Evolutionary conservation across 164 flowering plant species (phyloP).

Genomic region (Aristolochia californica): DNA sequence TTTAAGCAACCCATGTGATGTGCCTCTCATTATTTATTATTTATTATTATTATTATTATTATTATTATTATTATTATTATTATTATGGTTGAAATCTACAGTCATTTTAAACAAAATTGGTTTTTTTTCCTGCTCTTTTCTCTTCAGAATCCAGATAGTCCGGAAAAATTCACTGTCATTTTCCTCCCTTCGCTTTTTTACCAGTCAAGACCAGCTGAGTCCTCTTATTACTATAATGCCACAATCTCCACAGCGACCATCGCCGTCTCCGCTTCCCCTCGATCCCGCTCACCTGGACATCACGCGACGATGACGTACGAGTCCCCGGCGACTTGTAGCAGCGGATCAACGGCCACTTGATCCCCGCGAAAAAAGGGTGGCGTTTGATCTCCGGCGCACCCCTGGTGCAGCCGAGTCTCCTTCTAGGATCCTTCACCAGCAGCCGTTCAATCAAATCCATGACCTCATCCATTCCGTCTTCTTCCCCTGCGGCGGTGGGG

Average conservation of each 20-base stretch:
- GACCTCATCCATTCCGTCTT: conserved; percentile 33
- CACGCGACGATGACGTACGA: conserved; percentile 17
- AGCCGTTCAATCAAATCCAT: conserved; percentile 54
- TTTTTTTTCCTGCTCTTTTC: too few relatives aligned
- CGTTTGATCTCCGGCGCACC: conserved; percentile 79
- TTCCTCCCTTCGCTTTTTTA: conserved; percentile 7
- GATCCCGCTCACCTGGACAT: conserved; percentile 5
- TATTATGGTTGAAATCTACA: too few relatives aligned
- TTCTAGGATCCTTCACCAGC: conserved; percentile 55
- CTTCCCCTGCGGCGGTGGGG: conserved; percentile 12
- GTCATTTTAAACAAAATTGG: too few relatives aligned
- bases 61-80: too few relatives aligned
- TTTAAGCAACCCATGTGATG: too few relatives aligned
- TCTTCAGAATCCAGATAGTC: too few relatives aligned
- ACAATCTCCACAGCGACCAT: conserved; percentile 22
- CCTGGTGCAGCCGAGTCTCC: conserved; percentile 55
- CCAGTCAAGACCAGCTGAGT: conserved; percentile 6
- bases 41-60: too few relatives aligned
- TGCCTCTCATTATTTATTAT: too few relatives aligned
- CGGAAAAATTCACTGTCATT: conserved; percentile 1
- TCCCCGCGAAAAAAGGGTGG: conserved; percentile 68
- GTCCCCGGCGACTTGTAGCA: conserved; percentile 58
- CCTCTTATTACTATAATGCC: conserved; percentile 21
- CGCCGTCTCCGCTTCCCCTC: conserved; percentile 1
- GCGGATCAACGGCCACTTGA: conserved; percentile 79